Conservation (phyloP, 352 stramenopile genomes). For the Pythium angustatum region DNA sequence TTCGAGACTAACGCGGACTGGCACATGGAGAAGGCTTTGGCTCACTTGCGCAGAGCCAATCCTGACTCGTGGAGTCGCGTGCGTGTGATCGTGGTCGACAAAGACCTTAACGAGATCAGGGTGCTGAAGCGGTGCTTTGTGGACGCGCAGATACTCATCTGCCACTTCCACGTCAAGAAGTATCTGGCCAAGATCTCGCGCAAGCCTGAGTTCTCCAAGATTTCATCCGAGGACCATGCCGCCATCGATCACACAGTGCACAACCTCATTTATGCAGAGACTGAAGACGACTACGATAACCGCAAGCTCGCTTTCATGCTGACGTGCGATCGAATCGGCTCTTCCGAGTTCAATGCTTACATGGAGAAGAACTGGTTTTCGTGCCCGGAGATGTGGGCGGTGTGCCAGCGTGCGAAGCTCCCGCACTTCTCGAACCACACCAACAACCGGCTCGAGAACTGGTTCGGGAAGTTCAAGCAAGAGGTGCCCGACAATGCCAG, state of each 20-base stretch:
- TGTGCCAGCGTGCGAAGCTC: conserved; percentile 17
- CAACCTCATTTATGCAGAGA: conserved; percentile 6
- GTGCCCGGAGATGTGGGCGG: conserved; percentile 27
- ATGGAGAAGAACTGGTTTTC: conserved; percentile 33
- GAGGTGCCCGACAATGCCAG: background rate
- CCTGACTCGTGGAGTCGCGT: background rate
- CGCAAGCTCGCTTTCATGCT: conserved; percentile 1
- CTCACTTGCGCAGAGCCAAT: conserved; percentile 6
- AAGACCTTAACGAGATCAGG: conserved; percentile 27
- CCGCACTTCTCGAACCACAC: conserved; percentile 33
- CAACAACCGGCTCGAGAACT: conserved; percentile 35
- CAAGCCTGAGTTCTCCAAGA: conserved; percentile 23
- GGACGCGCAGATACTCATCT: conserved; percentile 9
- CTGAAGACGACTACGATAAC: conserved; percentile 2
- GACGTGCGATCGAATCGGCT: conserved; percentile 3
- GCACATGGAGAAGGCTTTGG: conserved; percentile 11
- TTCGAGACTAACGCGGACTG: conserved; percentile 19
- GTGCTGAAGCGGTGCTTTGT: conserved; percentile 7
- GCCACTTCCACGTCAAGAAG: conserved; percentile 23
- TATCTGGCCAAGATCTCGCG: conserved; percentile 1
- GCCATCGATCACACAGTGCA: conserved; percentile 27
- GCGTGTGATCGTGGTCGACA: conserved; percentile 22
- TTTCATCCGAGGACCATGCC: conserved; percentile 15
- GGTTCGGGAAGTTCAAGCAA: conserved; percentile 35
- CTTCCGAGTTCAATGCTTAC: conserved; percentile 22